These are phyloP conservation scores for Oryza longistaminata DNA, from an alignment of 176 grass and related monocot species.

Conservation along the genomic window DNA sequence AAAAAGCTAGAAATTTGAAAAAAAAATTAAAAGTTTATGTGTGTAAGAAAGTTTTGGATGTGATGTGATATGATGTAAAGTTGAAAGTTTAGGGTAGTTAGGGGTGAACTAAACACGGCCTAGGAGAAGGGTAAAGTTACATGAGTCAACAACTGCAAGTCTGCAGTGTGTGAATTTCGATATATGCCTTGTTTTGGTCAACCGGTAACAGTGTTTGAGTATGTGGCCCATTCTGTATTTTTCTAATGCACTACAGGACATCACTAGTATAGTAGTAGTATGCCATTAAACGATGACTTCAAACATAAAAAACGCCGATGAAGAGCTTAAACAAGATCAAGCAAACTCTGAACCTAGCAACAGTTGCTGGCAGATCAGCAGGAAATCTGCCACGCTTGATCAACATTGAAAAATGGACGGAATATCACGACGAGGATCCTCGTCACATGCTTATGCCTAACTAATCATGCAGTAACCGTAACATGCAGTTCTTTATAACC, in stretches of 20 bases:
- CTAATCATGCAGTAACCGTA: background rate
- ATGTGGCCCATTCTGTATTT: background rate
- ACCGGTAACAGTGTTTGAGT: background rate
- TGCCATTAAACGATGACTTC: background rate
- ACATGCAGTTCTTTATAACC: background rate
- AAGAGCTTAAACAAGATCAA: background rate
- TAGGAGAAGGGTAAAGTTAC: background rate
- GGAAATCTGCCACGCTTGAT: constrained; percentile 1
- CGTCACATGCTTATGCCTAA: constrained; percentile 16
- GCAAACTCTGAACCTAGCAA: constrained; percentile 16
- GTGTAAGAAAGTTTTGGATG: too few species aligned
- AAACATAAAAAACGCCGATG: background rate
- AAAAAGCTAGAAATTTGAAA: too few species aligned
- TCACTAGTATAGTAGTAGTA: background rate
- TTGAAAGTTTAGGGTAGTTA: too few species aligned
- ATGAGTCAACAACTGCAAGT: background rate
- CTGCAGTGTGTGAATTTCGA: background rate
- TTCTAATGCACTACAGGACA: background rate
- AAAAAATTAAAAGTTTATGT: too few species aligned
- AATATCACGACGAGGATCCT: constrained; percentile 42
- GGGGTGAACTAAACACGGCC: too few species aligned
- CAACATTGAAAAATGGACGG: background rate
- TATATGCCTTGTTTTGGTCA: background rate
- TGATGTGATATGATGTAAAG: too few species aligned
- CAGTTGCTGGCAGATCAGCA: background rate